Evolutionary conservation across 129 eudicot genomes (phyloP), one percentile per base, ranked within the genome.

Genomic region (Escallonia herrerae): DNA sequence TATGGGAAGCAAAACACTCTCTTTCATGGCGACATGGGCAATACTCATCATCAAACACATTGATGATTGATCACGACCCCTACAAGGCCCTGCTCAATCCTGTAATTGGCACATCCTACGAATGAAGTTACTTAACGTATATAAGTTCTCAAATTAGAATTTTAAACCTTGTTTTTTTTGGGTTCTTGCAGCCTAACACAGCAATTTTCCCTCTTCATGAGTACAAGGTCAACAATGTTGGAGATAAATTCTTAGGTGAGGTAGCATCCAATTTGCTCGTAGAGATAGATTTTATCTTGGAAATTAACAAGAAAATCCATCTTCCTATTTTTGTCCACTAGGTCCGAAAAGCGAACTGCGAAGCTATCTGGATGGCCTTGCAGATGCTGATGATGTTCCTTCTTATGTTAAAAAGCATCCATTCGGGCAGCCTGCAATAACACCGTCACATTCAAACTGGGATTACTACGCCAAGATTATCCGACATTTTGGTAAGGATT

Each of bases 171-270:
- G 40, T 40, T 69, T 45, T 7, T n/a, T 43, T 56, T 60, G 11
- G 52, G 47, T 69, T 40, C 10, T 53, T 83, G 81, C 83, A 87
- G 95, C 95, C 90, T 58, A 68, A 87, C 60, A 80, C 90, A 2
- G 72, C 77, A 2, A 83, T 83, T 40, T 81, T 54, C 8, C 79
- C 79, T 0, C n/a, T n/a, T n/a, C 43, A 14, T 0, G 47, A 65
- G 5, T 83, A 72, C 72, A 79, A 71, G 72, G 62, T 71, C 9
- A 60, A 70, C 9, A 51, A 77, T 13, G 58, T 4, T 10, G 22
- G 42, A 3, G 88, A 86, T 51, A 61, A 58, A 22, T 68, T 62
- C 51, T 11, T 86, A 68, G 87, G 90, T 84, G 58, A 60, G 45
- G 40, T 9, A 7, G 33, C 14, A 56, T 56, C 12, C 52, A 48